Base-by-base conservation (phyloP, 2,329 filamentous ascomycete genomes). In the Exophiala dermatitidis region DNA sequence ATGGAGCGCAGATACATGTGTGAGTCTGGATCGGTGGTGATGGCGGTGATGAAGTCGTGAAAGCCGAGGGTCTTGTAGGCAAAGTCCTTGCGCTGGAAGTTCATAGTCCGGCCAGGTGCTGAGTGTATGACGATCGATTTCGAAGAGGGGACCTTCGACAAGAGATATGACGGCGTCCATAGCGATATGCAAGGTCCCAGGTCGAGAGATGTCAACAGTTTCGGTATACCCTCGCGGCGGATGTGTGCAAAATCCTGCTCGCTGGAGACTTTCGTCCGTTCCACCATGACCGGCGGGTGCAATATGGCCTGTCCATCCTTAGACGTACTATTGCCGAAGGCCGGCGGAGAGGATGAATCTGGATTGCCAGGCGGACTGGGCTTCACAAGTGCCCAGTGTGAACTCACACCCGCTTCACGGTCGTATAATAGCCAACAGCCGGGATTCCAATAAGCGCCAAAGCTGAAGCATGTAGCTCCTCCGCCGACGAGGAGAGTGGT, bases 401-500 rank as follows among this genome's bases (percentile, higher is more conserved):
- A 69, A 40, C 56, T 53, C n/a, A 52, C 37, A 2, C 48, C 51
- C 12, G 62, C 58, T 33, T 64, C 60, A 30, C 53, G 53, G 30
- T 62, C 66, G 65, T 67, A 68, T 59, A 82, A 62, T 1, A 70
- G 66, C 71, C 72, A 84, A 8, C 77, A 72, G 1, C 81, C 81
- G 32, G 76, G 75, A 47, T 90, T 90, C 87, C 88, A 94, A 64
- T 81, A 90, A 4, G 86, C 87, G 1, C 90, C 90, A 77, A 95
- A 95, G 0, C 88, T 90, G 72, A 95, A 95, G 67, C 89, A 95
- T 0, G 89, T 88, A 10, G 86, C 88, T 36, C 89, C 90, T 10
- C 90, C 90, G 1, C 89, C 89, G 45, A 86, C 68, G 5, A 94
- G 71, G 6, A 88, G 63, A 2, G 90, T 63, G 12, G 77, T 69